These are phyloP conservation scores for Aegilops speltoides DNA, from an alignment of 176 grass and related monocot genomes.

Conservation along the genomic window DNA sequence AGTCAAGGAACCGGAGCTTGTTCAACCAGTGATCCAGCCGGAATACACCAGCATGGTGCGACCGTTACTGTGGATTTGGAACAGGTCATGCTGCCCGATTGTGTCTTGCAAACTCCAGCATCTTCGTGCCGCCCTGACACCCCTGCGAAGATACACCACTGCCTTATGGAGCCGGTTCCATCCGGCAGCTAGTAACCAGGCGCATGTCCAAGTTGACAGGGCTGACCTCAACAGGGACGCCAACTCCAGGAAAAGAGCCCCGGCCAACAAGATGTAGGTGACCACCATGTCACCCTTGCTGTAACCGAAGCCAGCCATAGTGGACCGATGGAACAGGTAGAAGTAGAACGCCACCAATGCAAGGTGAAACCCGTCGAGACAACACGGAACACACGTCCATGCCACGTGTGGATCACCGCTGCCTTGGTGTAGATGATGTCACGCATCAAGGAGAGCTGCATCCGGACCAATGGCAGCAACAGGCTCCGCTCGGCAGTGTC, in stretches of 20 bases:
- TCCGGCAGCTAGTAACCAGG: not conserved
- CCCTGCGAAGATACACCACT: not conserved
- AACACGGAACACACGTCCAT: not conserved
- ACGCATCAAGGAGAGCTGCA: not conserved
- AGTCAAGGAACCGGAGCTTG: not conserved
- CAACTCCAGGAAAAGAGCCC: too few relatives aligned
- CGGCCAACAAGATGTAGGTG: not conserved
- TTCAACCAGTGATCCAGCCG: not conserved
- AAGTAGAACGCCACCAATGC: not conserved
- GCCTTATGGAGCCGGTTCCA: too few relatives aligned
- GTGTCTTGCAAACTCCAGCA: not conserved
- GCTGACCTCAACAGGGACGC: too few relatives aligned
- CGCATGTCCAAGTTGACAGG: not conserved
- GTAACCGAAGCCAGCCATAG: not conserved
- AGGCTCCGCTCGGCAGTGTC: not conserved
- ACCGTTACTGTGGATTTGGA: too few relatives aligned
- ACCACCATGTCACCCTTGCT: not conserved
- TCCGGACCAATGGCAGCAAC: not conserved
- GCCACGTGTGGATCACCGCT: not conserved
- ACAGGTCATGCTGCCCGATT: not conserved
- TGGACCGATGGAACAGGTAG: not conserved
- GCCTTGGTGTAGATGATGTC: not conserved
- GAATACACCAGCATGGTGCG: not conserved
- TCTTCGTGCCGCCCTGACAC: not conserved
- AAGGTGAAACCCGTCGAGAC: not conserved